Evolutionary conservation across 2,329 filamentous ascomycete genomes (phyloP), one percentile per base, ranked within the genome.

Genomic region (Fusarium sp.): DNA sequence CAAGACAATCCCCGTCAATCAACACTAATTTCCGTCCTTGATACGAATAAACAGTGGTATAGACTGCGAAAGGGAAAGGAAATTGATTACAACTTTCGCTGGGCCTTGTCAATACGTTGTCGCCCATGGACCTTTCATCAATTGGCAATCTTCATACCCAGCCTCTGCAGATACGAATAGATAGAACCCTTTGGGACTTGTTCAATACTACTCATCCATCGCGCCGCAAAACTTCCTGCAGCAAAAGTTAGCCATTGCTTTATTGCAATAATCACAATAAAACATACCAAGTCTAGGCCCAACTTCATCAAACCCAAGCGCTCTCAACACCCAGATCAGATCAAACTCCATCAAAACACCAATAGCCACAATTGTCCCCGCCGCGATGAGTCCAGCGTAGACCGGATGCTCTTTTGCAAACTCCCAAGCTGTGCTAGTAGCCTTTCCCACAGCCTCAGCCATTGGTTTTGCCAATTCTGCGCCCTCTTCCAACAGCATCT

Each of bases 181-280:
- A 74, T 24, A 0, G 68, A 68, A 0, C 59, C 64, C 24, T 64
- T 70, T 3, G 62, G 38, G 2, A 73, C 66, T 4, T 56, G 19
- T 9, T 56, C 69, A 46, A 73, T 67, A 9, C 39, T 36, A 4
- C 62, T 62, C 72, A 74, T 74, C 70, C 69, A 73, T 12, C 65
- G 39, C 2, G 72, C 66, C 1, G 71, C 70, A 39, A 74, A 70
- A 2, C 65, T 72, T 3, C 61, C 72, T 74, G 1, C 36, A 6
- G 5, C 1, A n/a, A 10, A 0, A n/a, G 1, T 39, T 32, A 45
- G 43, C 6, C 7, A 4, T 3, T 2, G 0, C 3, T 3, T 1
- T 2, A 9, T 2, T 3, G 4, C 1, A 19, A 1, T 3, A 2
- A 4, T 24, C 8, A 5, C 10, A 24, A 19, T 20, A n/a, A n/a